These are phyloP conservation scores for Syncephalastrum racemosum DNA, from an alignment of 371 early-diverging fungal genomes.

Conservation along the genomic window DNA sequence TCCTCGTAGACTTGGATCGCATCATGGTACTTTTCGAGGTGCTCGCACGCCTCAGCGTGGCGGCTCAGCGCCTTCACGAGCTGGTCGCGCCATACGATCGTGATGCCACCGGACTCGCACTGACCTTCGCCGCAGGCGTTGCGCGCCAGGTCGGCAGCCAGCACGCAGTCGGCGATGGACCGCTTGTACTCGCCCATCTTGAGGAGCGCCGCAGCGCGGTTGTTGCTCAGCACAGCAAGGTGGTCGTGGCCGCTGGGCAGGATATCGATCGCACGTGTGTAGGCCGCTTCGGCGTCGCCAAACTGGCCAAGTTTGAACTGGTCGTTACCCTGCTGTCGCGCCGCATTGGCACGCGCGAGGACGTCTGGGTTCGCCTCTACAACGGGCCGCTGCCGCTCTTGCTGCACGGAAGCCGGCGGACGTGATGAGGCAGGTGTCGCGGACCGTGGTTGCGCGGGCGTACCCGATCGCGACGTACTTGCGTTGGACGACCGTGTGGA, in stretches of 20 bases:
- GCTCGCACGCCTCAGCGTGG: conserved; percentile 80
- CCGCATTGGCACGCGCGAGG: conserved; percentile 34
- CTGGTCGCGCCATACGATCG: conserved; percentile 57
- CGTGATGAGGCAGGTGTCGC: conserved; percentile 4
- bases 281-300: conserved; percentile 75
- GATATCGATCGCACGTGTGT: conserved; percentile 66
- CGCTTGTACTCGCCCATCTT: conserved; percentile 86
- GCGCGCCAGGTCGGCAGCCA: conserved; percentile 44
- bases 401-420: conserved; percentile 3
- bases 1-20: conserved; percentile 74
- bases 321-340: conserved; percentile 75
- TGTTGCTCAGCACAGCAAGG: conserved; percentile 74
- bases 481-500: conserved; percentile 3
- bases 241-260: conserved; percentile 63
- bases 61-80: conserved; percentile 68
- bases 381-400: conserved; percentile 24
- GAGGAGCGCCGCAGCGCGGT: conserved; percentile 83
- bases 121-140: conserved; percentile 26
- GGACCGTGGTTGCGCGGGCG: conserved; percentile 6
- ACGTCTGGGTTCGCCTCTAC: conserved; percentile 22
- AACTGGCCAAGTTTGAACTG: conserved; percentile 88
- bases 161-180: conserved; percentile 66
- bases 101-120: conserved; percentile 35
- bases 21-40: conserved; percentile 72
- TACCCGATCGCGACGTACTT: neutral